Evolutionary conservation across 2,329 filamentous ascomycete genomes (phyloP).

Genomic region (Cryphonectria parasitica): DNA sequence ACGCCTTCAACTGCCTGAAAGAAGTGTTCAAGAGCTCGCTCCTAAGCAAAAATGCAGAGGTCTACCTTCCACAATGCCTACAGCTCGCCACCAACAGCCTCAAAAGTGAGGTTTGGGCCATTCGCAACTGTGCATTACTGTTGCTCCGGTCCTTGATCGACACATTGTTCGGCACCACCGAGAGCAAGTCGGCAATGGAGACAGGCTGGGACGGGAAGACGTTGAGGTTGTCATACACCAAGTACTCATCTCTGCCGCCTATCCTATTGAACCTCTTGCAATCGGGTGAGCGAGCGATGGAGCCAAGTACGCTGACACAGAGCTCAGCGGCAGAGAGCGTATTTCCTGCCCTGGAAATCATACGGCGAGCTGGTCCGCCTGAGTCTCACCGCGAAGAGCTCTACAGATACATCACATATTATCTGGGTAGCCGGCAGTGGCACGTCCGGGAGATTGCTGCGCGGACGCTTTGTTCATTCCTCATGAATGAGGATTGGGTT

Average conservation of each 20-base stretch:
- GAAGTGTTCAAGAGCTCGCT: slow-evolving; percentile 87
- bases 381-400: slow-evolving; percentile 58
- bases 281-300: slow-evolving; percentile 51
- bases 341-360: slow-evolving; percentile 81
- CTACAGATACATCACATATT: slow-evolving; percentile 59
- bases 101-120: slow-evolving; percentile 86
- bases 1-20: slow-evolving; percentile 91
- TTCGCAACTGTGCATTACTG: slow-evolving; percentile 90
- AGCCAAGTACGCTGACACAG: slow-evolving; percentile 37
- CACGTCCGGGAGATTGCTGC: slow-evolving; percentile 82
- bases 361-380: slow-evolving; percentile 72
- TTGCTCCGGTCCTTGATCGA: slow-evolving; percentile 86
- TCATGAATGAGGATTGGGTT: slow-evolving; percentile 57
- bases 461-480: slow-evolving; percentile 68
- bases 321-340: slow-evolving; percentile 66
- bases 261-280: slow-evolving; percentile 67
- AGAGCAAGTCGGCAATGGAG: slow-evolving; percentile 67
- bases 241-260: slow-evolving; percentile 66
- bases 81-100: slow-evolving; percentile 80
- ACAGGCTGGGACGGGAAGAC: slow-evolving; percentile 67
- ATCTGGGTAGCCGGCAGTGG: slow-evolving; percentile 74
- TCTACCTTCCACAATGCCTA: slow-evolving; percentile 73
- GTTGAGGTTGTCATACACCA: slow-evolving; percentile 69
- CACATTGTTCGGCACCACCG: slow-evolving; percentile 73
- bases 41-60: slow-evolving; percentile 73